Base-by-base conservation (phyloP, 2,329 filamentous ascomycete species). In the Cryphonectria naterciae region DNA sequence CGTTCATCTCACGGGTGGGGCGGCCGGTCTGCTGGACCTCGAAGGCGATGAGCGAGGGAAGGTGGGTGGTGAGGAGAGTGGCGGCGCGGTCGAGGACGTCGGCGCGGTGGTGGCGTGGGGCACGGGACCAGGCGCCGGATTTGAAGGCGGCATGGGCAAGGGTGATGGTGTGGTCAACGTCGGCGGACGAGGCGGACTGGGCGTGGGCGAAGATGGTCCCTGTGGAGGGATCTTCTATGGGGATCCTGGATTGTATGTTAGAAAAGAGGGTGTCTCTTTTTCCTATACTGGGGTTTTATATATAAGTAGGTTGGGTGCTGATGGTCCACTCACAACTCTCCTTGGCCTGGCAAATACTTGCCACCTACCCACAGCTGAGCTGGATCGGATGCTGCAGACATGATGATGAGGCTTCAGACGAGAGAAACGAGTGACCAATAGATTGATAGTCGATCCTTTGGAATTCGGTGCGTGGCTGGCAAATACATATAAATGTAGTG, bases 1-100 rank as follows among this genome's bases (percentile, higher is more conserved):
- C 90, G 65, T 85, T 84, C 89, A 93, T 92, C 78, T 93, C 91
- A 37, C 91, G 88, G 39, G 91, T 82, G 0, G 88, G 88, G 0
- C 91, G 88, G 2, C 91, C 91, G 0, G 91, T 93, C 78, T 93
- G 91, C 46, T 79, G 81, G 10, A 91, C 89, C 78, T 93, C 91
- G 4, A 92, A 83, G 11, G 81, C 78, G 65, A 93, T 89, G 54
- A 93, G 84, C 0, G 81, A 78, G 0, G 86, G 83, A 1, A 93
- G 81, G 10, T 84, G 81, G 0, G 78, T 77, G 1, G 83, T 82
- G 3, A 93, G 83, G 0, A 91, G 81, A 1, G 79, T 77, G 0
- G 90, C 89, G 11, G 87, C 86, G 67, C 82, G 86, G 67, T 91
- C 89, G 17, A 93, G 83, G 10, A 91, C 87, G 28, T 88, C 84